These are phyloP conservation scores for Lactifluus volemus DNA, from an alignment of 768 basidiomycete genomes.

Conservation along the genomic window DNA sequence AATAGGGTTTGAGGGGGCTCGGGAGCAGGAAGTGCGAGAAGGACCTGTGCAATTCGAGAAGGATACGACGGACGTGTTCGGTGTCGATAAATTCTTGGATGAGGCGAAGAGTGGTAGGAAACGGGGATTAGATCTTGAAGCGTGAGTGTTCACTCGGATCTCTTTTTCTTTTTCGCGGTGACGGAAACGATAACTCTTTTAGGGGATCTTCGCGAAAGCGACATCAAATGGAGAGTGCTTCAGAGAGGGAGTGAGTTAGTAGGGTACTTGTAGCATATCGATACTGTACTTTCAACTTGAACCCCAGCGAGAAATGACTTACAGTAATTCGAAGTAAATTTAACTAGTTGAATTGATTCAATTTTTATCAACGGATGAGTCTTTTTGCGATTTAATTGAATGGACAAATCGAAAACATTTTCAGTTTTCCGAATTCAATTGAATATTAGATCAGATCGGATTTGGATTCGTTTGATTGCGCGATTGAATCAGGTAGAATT, in stretches of 20 bases:
- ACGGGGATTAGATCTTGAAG: slow-evolving; percentile 71
- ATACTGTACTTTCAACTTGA: background rate
- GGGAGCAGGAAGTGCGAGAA: slow-evolving; percentile 73
- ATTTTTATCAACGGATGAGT: too few species aligned
- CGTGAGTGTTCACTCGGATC: slow-evolving; percentile 33
- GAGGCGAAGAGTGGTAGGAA: slow-evolving; percentile 95
- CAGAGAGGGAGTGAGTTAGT: slow-evolving; percentile 29
- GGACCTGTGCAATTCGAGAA: slow-evolving; percentile 99
- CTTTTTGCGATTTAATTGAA: too few species aligned
- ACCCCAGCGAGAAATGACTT: too few species aligned
- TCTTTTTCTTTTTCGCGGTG: background rate
- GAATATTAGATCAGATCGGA: too few species aligned
- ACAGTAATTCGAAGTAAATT: too few species aligned
- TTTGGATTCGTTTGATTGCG: too few species aligned
- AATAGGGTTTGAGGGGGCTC: slow-evolving; percentile 88
- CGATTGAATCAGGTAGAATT: too few species aligned
- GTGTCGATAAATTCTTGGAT: slow-evolving; percentile 93
- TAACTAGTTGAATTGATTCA: too few species aligned
- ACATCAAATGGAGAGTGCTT: slow-evolving; percentile 57
- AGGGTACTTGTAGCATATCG: background rate
- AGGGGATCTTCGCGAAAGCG: slow-evolving; percentile 58
- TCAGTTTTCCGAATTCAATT: too few species aligned
- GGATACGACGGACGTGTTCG: slow-evolving; percentile 94
- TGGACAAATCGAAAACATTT: too few species aligned
- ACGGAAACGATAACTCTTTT: slow-evolving; percentile 3